Evolutionary conservation across 768 basidiomycete species (phyloP).

Genomic region (Macrocybe gigantea): DNA sequence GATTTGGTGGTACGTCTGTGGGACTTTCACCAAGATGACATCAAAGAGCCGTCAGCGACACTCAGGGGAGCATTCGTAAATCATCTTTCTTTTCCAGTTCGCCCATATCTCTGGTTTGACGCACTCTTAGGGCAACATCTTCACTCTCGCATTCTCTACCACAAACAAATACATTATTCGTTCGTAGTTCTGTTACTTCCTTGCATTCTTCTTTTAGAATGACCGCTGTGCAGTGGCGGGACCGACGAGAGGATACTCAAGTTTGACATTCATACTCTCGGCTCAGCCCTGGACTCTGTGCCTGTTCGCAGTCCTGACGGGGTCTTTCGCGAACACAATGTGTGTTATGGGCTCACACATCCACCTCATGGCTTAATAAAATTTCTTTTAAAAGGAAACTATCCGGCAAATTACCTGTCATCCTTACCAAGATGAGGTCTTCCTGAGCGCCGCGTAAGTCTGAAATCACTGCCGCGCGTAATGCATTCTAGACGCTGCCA

Average conservation of each 20-base stretch:
- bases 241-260: constrained; percentile 44
- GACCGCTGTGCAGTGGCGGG: constrained; percentile 39
- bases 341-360: constrained; percentile 1
- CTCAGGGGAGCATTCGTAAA: constrained; percentile 44
- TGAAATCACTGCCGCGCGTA: constrained; percentile 6
- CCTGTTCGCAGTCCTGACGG: constrained; percentile 10
- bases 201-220: constrained; percentile 1
- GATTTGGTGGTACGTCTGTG: constrained; percentile 54
- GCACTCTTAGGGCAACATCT: constrained; percentile 55
- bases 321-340: constrained; percentile 24
- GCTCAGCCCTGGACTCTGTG: constrained; percentile 10
- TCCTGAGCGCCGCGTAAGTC: constrained; percentile 61
- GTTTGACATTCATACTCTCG: constrained; percentile 44
- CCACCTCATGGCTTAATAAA: not conserved
- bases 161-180: constrained; percentile 54
- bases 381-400: constrained; percentile 40
- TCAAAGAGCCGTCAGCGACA: constrained; percentile 32
- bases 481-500: not conserved
- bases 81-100: not conserved
- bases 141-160: constrained; percentile 67
- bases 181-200: constrained; percentile 7
- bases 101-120: not conserved
- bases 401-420: constrained; percentile 64
- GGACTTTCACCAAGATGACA: constrained; percentile 62
- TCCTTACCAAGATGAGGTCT: constrained; percentile 60